Conservation (phyloP, 2,329 filamentous ascomycete species). For the Sporothrix protearum region DNA sequence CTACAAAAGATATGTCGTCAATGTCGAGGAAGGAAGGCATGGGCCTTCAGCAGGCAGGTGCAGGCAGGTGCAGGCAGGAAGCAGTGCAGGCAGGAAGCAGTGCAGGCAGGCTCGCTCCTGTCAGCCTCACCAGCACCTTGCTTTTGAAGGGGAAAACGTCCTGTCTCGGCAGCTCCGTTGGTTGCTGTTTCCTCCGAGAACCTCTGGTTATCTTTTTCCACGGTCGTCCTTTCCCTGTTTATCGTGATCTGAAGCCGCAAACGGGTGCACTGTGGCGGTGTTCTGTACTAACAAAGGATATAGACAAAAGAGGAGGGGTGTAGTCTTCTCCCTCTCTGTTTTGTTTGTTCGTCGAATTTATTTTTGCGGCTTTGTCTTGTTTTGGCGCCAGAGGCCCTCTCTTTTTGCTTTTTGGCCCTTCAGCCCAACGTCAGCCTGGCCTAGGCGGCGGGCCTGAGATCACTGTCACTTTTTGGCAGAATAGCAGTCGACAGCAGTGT, state of each 20-base stretch:
- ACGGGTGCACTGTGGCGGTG: not conserved
- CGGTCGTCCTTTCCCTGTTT: not conserved
- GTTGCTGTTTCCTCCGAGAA: not conserved
- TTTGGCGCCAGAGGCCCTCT: not conserved
- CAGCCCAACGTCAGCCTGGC: conserved; percentile 6
- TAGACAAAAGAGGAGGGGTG: not conserved
- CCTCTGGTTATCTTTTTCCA: not conserved
- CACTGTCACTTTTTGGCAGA: not conserved
- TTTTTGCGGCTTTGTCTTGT: conserved; percentile 2
- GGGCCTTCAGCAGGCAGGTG: conserved; percentile 12
- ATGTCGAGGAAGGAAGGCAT: not conserved
- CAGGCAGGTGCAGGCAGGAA: not conserved
- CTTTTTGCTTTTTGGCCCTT: not conserved
- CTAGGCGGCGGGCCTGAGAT: not conserved
- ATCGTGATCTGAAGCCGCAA: not conserved
- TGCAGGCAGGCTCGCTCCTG: not conserved
- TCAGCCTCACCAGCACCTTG: conserved; percentile 8
- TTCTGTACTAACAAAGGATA: not conserved
- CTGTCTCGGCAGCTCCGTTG: conserved; percentile 16
- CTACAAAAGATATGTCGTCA: not conserved
- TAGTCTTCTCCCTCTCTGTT: not conserved
- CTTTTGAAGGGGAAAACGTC: not conserved
- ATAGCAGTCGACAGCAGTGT: too few relatives aligned
- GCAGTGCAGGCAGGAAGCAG: not conserved
- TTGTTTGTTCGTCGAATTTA: not conserved